Base-by-base conservation (phyloP, 1,284 basidiomycete species). In the Waitea zeae region DNA sequence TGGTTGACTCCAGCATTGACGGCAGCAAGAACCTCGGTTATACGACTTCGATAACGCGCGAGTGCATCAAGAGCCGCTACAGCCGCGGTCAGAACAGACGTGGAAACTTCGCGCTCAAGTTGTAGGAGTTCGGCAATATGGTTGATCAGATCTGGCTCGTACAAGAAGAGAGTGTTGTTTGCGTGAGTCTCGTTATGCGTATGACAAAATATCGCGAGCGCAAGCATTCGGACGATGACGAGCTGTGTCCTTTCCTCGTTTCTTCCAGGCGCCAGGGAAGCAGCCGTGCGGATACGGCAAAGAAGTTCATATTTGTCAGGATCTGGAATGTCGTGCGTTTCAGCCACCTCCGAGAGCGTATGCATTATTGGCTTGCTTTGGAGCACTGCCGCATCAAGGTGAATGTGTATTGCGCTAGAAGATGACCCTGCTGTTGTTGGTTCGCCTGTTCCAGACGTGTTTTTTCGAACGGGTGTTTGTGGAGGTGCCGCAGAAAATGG, bases 1-100 rank as follows among this genome's bases (percentile, higher is more conserved):
- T 98, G 95, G 48, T 89, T 96, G 40, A 97, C 88, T 34, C 89
- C 89, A 13, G 89, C 92, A 49, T 95, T 95, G 33, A 97, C 71
- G 1, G 92, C 78, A 12, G 80, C 79, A 30, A 97, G 59, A 19
- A 96, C 88, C 48, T 97, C 93, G 42, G 76, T 71, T 26, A 86
- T 67, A 50, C 80, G 87, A 42, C 61, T 64, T 38, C 87, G 72
- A 51, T 95, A 93, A 42, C 87, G 70, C 3, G 78, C 80, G 38
- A 95, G 70, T 3, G 86, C 86, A 52, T 98, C 95, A 35, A 98
- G 63, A 7, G 88, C 83, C 34, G 83, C 72, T 38, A 98, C 66
- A 11, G 89, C 83, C 3, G 83, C 79, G 2, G 78, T 81, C 50
- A 89, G 83, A 5, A 92, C 70, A 22, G 66, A 55, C 29, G 72